Conservation (phyloP, 2,329 filamentous ascomycete species). For the Herpotrichia juniperi region DNA sequence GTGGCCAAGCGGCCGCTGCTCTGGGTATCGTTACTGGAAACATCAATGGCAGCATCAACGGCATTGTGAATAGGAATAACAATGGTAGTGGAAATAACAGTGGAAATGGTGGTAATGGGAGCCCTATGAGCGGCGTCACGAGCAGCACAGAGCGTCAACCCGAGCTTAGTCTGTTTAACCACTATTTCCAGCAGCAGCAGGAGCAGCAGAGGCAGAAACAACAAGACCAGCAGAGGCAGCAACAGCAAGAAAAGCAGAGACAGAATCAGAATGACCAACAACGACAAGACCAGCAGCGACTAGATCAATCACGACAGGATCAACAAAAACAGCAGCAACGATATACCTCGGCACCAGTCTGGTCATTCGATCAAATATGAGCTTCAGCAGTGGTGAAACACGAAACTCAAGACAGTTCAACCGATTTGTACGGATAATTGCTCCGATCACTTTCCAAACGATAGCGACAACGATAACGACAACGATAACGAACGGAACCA, state of each 20-base stretch:
- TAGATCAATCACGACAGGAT: not conserved
- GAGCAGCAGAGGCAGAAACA: slow-evolving; percentile 8
- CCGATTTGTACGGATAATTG: too few species aligned
- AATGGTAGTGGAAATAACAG: slow-evolving; percentile 6
- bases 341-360: too few species aligned
- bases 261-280: not conserved
- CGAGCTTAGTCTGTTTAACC: slow-evolving; percentile 43
- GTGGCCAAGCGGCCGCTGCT: slow-evolving; percentile 31
- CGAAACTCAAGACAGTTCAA: not conserved
- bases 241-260: not conserved
- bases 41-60: not conserved
- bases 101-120: slow-evolving; percentile 5
- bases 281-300: not conserved
- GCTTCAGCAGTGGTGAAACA: not conserved
- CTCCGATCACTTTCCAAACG: too few species aligned
- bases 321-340: not conserved
- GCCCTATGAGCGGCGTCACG: not conserved
- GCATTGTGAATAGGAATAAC: not conserved
- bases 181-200: slow-evolving; percentile 42
- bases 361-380: not conserved
- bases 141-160: slow-evolving; percentile 26
- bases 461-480: too few species aligned
- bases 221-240: not conserved
- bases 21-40: slow-evolving; percentile 18
- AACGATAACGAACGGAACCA: too few species aligned